A percentile compares a stretch with the other conserved stretches of the same genome.
Evolutionary conservation across 2,329 filamentous ascomycete genomes (phyloP).

Genomic region (Ceratocystis lukuohia): DNA sequence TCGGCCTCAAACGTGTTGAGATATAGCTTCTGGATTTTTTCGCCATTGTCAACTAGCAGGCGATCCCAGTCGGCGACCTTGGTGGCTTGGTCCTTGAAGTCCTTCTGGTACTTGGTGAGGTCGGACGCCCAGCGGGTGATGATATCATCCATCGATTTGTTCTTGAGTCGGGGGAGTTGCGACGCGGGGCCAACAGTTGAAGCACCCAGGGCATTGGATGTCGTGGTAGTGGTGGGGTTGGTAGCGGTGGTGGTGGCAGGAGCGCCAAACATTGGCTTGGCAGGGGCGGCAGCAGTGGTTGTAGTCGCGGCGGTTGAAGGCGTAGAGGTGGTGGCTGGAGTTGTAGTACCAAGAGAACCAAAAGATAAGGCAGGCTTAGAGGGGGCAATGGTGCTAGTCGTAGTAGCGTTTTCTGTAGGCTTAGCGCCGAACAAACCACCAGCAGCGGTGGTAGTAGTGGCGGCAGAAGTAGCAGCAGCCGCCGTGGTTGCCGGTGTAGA

Average conservation of each 20-base stretch:
- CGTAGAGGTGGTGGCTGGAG: slow-evolving; percentile 22
- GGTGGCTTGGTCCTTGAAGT: slow-evolving; percentile 81
- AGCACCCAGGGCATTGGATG: slow-evolving; percentile 41
- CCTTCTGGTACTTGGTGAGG: slow-evolving; percentile 88
- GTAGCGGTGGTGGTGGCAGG: slow-evolving; percentile 10
- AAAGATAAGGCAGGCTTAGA: slow-evolving; percentile 27
- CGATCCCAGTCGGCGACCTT: slow-evolving; percentile 86
- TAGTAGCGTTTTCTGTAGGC: slow-evolving; percentile 27
- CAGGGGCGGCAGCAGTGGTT: neutral
- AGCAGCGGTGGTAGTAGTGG: neutral
- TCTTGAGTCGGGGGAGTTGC: slow-evolving; percentile 80
- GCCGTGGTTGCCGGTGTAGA: slow-evolving; percentile 7
- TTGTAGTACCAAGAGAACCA: slow-evolving; percentile 29
- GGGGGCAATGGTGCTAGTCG: slow-evolving; percentile 20
- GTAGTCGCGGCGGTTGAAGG: slow-evolving; percentile 8
- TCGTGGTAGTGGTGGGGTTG: slow-evolving; percentile 20
- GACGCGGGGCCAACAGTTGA: slow-evolving; percentile 73
- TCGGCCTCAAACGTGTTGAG: slow-evolving; percentile 87
- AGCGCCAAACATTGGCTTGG: slow-evolving; percentile 18
- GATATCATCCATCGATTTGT: slow-evolving; percentile 98
- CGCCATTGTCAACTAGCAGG: slow-evolving; percentile 80
- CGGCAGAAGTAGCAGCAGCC: neutral
- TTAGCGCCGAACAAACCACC: slow-evolving; percentile 32
- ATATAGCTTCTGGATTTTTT: slow-evolving; percentile 89
- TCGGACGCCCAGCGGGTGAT: slow-evolving; percentile 95